A percentile compares a stretch with the other conserved stretches of the same genome.
Conservation (phyloP, 2,329 filamentous ascomycete species). For the Sarocladiaceae sp. region DNA sequence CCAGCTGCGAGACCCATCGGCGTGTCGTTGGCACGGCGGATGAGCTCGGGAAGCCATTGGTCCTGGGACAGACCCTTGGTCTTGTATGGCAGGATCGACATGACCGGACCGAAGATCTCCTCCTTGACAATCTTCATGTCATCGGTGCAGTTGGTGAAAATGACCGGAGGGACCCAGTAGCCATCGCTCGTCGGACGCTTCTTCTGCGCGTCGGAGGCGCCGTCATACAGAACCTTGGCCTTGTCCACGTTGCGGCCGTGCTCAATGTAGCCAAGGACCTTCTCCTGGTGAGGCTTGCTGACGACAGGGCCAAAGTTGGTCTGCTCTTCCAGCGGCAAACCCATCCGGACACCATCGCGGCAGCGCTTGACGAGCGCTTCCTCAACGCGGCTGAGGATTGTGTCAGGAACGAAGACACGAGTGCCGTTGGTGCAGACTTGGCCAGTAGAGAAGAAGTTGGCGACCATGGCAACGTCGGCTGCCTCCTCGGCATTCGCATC, state of each 20-base stretch:
- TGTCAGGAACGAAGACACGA: constrained; percentile 70
- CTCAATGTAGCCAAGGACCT: constrained; percentile 70
- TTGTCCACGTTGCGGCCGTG: constrained; percentile 68
- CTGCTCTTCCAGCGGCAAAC: constrained; percentile 61
- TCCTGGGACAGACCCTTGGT: constrained; percentile 25
- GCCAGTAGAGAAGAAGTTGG: constrained; percentile 86
- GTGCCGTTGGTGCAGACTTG: constrained; percentile 94
- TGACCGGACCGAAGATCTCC: constrained; percentile 86
- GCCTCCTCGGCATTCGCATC: constrained; percentile 73
- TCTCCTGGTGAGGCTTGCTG: constrained; percentile 66
- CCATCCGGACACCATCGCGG: constrained; percentile 65
- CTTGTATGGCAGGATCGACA: constrained; percentile 71
- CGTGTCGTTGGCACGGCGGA: constrained; percentile 69
- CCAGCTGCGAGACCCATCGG: constrained; percentile 75
- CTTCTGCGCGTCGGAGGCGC: constrained; percentile 48
- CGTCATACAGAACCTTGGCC: constrained; percentile 69
- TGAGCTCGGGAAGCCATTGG: constrained; percentile 55
- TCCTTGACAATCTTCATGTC: constrained; percentile 72
- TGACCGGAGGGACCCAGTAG: constrained; percentile 79
- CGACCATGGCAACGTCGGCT: constrained; percentile 88
- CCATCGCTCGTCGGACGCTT: constrained; percentile 49
- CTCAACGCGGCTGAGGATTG: constrained; percentile 63
- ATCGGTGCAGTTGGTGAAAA: constrained; percentile 83
- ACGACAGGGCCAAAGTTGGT: constrained; percentile 85
- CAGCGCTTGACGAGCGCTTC: constrained; percentile 46